Base-by-base conservation (phyloP, 345 rosid genomes). In the Aurinia saxatilis region DNA sequence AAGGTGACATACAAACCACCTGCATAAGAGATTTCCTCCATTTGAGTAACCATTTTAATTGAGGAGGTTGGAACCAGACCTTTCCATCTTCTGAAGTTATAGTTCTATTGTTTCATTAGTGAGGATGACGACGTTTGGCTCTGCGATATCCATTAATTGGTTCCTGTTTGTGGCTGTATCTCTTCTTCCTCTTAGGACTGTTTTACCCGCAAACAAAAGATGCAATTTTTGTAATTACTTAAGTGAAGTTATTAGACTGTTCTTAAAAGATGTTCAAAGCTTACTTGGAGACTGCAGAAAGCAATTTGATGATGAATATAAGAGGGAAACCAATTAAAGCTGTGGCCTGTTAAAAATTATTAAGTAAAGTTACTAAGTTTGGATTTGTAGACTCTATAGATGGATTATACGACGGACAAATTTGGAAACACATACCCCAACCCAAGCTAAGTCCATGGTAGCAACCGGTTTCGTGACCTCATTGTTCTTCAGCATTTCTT, bases 381-480 rank as follows among this genome's bases (percentile, higher is more conserved):
- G 6, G 35, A 18, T 34, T 45, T 21, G 23, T n/a, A n/a, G 6
- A 55, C 50, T 23, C 54, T 48, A 4, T 2, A 48, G 14, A 48
- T 38, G 17, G 35, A 58, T 8, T 46, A 30, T 34, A 49, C 39
- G 60, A 33, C 9, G 30, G n/a, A 42, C 49, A 8, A 15, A 7
- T 35, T 12, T 45, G 44, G 11, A 37, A 71, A 27, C 23, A 66
- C 80, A 47, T 79, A 79, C 83, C 73, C 48, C 72, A 60, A 77
- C 67, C 84, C 81, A 80, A 18, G 81, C 79, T 39, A 80, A 57
- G 45, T 80, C 81, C 73, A 77, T 57, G 51, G 69, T 77, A 21
- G 79, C 77, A 33, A 80, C 16, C 1, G 81, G 68, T 62, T 50
- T 77, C 0, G 77, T 79, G 23, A 79, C 44, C 65, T 67, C 75